Percentiles rank a stretch among this genome's conserved stretches.
phyloP scores from a whole-genome alignment of 192 early-diverging fungal species.

The Coemansia sp. region DNA sequence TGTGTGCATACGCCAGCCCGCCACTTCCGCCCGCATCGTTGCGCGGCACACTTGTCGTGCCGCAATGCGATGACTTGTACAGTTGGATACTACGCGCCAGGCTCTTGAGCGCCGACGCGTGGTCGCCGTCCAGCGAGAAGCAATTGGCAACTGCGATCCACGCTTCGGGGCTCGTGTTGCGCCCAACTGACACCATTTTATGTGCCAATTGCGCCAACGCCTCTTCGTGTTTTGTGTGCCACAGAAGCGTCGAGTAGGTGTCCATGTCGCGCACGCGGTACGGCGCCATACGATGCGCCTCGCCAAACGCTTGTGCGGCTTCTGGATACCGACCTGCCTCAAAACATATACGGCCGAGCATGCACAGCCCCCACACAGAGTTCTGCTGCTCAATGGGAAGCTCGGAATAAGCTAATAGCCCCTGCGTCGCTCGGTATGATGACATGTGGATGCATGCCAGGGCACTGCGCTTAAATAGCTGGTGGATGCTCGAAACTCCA shows the following conservation, averaged over 20 bases:
- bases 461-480: constrained; percentile 17
- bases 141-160: constrained; percentile 77
- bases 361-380: constrained; percentile 39
- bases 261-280: constrained; percentile 79
- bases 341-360: constrained; percentile 58
- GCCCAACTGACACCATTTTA: constrained; percentile 65
- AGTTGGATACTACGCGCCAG: constrained; percentile 74
- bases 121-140: constrained; percentile 75
- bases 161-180: constrained; percentile 70
- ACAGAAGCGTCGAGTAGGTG: constrained; percentile 77
- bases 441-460: constrained; percentile 15
- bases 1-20: constrained; percentile 73
- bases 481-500: constrained; percentile 2
- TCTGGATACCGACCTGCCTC: constrained; percentile 59
- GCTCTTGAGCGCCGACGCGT: constrained; percentile 71
- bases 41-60: constrained; percentile 23
- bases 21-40: constrained; percentile 31
- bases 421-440: constrained; percentile 19
- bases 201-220: constrained; percentile 73
- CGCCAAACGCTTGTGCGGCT: constrained; percentile 58
- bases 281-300: constrained; percentile 64
- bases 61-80: constrained; percentile 24
- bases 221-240: constrained; percentile 79
- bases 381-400: constrained; percentile 33
- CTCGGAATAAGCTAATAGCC: constrained; percentile 21